Evolutionary conservation across 176 grass and related monocot species (phyloP).

Genomic region (Metroxylon sagu): DNA sequence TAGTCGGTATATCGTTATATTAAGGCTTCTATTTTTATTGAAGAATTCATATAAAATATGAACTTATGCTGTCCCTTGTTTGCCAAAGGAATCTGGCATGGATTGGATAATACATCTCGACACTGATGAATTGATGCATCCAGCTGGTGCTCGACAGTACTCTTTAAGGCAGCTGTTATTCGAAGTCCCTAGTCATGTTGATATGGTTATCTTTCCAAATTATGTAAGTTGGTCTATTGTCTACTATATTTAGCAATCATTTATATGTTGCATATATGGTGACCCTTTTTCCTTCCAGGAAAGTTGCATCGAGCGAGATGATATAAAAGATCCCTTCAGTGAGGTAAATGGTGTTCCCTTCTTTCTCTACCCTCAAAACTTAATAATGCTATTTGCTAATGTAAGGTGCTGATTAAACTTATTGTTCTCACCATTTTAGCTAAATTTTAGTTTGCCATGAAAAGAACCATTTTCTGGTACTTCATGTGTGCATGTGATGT

Average conservation of each 20-base stretch:
- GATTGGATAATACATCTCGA: slow-evolving; percentile 99
- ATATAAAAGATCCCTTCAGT: slow-evolving; percentile 86
- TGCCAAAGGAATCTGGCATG: slow-evolving; percentile 57
- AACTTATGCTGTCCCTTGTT: slow-evolving; percentile 4
- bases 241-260: too few relatives aligned
- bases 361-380: neutral
- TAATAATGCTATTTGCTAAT: too few relatives aligned
- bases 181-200: slow-evolving; percentile 57
- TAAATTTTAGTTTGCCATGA: too few relatives aligned
- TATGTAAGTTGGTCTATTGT: slow-evolving; percentile 49
- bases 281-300: slow-evolving; percentile 40
- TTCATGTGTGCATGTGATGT: too few relatives aligned
- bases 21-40: too few relatives aligned
- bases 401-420: too few relatives aligned
- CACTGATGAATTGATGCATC: slow-evolving; percentile 87
- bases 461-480: too few relatives aligned
- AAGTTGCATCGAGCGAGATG: slow-evolving; percentile 70
- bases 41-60: too few relatives aligned
- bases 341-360: slow-evolving; percentile 40
- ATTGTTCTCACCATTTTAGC: too few relatives aligned
- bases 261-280: slow-evolving; percentile 1
- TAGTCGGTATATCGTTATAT: too few relatives aligned
- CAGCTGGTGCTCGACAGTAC: slow-evolving; percentile 63
- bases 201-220: slow-evolving; percentile 97
- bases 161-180: slow-evolving; percentile 57